phyloP scores from a whole-genome alignment of 495 filamentous ascomycete genomes.

The Penicillium robsamsonii region DNA sequence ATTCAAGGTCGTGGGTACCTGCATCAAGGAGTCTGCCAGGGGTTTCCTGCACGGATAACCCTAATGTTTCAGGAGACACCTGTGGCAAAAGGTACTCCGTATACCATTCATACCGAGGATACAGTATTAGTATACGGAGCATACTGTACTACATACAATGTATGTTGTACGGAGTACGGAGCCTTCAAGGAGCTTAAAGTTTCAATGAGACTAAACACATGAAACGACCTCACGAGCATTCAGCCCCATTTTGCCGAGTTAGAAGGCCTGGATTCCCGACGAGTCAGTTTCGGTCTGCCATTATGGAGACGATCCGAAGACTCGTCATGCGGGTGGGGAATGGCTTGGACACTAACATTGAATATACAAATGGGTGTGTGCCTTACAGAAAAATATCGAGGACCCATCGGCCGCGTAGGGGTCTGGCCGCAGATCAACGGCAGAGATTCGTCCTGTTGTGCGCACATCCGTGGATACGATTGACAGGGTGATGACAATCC shows the following conservation, averaged over 20 bases:
- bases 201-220: slow-evolving; percentile 1
- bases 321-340: slow-evolving; percentile 10
- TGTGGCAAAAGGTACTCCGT: not conserved
- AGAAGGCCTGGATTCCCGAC: slow-evolving; percentile 5
- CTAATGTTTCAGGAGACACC: slow-evolving; percentile 4
- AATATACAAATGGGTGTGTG: not conserved
- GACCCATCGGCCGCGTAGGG: slow-evolving; percentile 10
- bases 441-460: slow-evolving; percentile 4
- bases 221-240: not conserved
- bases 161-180: not conserved
- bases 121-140: not conserved
- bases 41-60: slow-evolving; percentile 3
- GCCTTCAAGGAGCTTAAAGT: not conserved
- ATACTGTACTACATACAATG: not conserved
- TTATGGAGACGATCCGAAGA: not conserved
- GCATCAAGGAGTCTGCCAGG: slow-evolving; percentile 1
- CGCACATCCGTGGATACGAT: slow-evolving; percentile 12
- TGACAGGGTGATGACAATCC: slow-evolving; percentile 2
- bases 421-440: not conserved
- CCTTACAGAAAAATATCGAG: slow-evolving; percentile 7
- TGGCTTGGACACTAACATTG: not conserved
- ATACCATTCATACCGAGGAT: not conserved
- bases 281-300: not conserved
- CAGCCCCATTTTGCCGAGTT: not conserved
- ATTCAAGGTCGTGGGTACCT: not conserved